phyloP scores from a whole-genome alignment of 306 rosid species.

The Malus asiatica region DNA sequence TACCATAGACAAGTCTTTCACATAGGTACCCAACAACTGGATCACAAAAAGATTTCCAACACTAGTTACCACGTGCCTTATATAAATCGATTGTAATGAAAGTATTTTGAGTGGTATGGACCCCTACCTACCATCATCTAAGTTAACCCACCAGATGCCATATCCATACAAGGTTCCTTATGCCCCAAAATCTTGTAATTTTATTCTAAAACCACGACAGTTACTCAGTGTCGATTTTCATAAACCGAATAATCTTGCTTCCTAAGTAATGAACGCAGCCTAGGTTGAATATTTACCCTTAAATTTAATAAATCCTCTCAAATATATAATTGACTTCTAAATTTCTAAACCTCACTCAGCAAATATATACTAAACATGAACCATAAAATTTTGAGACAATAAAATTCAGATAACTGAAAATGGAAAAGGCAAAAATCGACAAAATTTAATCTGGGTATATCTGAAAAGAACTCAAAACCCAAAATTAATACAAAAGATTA shows the following conservation, averaged over 20 bases:
- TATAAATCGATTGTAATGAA: neutral
- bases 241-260: neutral
- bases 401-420: neutral
- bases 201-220: neutral
- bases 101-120: neutral
- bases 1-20: neutral
- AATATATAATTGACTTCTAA: neutral
- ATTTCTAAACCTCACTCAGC: neutral
- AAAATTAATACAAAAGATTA: neutral
- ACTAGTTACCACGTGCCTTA: neutral
- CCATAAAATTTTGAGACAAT: neutral
- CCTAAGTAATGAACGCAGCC: neutral
- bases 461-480: conserved; percentile 7
- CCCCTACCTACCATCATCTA: neutral
- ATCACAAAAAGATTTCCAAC: neutral
- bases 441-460: conserved; percentile 1
- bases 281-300: neutral
- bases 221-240: neutral
- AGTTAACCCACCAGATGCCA: neutral
- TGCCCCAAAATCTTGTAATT: neutral
- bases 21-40: neutral
- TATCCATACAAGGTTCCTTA: neutral
- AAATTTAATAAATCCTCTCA: neutral
- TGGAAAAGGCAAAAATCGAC: neutral
- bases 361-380: neutral